Base-by-base conservation (phyloP, 2,329 filamentous ascomycete genomes). In the Colletotrichum sp. region DNA sequence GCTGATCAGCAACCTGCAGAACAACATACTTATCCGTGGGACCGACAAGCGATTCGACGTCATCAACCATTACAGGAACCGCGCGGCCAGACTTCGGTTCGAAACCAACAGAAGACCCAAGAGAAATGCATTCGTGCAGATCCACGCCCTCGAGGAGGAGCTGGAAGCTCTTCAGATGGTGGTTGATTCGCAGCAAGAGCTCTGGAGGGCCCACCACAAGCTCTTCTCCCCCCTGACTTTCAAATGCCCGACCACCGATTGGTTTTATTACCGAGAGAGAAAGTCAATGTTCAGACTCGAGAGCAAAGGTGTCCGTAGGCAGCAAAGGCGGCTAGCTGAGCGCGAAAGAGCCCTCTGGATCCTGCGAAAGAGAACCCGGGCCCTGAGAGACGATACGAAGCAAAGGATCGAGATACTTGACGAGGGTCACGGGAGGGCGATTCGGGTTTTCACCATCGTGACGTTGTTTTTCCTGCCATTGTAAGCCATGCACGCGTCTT, bases 401-500 rank as follows among this genome's bases (percentile, higher is more conserved):
- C 78, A 81, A 60, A 77, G 63, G 3, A 79, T 81, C 32, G 78
- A 81, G 60, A 78, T 82, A 8, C 52, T 80, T 5, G 81, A 82
- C 16, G 83, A 84, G 59, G 79, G 79, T 21, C 80, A 83, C 52
- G 80, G 79, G 5, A 84, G 82, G 39, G 81, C 81, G 7, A 83
- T 85, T 36, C 76, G 81, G 5, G 80, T 81, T 2, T 86, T 87
- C 77, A 87, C 86, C 24, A 83, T 86, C 71, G 85, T 86, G 8
- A 86, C 85, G 3, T 80, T 86, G 15, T 80, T 87, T 24, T 86
- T 86, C 77, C 77, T 86, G 15, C 85, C 85, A 3, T 77, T 80
- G 79, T 82, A n/a, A 80, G 81, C 13, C 52, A 6, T 44, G 39
- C n/a, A 7, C 3, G 12, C 6, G 16, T 39, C 8, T 7, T 28